Base-by-base conservation (phyloP, 305 asterid genomes). In the Fraxinus paxiana region DNA sequence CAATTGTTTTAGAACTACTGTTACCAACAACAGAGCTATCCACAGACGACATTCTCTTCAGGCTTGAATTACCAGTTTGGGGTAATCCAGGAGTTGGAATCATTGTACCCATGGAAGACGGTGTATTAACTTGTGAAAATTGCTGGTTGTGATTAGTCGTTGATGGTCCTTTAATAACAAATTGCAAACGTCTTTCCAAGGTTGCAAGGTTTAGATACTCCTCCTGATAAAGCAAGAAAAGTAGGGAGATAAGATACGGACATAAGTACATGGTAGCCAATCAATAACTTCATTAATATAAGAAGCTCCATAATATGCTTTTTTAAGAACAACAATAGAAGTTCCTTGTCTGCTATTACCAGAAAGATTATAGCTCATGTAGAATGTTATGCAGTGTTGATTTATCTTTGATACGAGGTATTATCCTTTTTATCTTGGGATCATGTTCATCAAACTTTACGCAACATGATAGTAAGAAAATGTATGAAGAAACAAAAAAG, bases 21-120 rank as follows among this genome's bases (percentile, higher is more conserved):
- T 81, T 85, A 38, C 88, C 82, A 15, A 88, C 87, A 83, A 87
- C 81, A 70, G 93, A 88, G 84, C 85, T 86, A 84, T 91, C 97
- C 84, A 88, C 79, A 71, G 93, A 84, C 38, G 97, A 85, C 69
- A 88, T 83, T 51, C 88, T 94, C 51, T 79, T 79, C 69, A 89
- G 79, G 87, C 85, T 86, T 41, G 92, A 79, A 82, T 90, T 94
- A 81, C 90, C 93, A 87, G 88, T 85, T 85, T 92, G 97, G 69
- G 91, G 88, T 86, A 92, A 88, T 46, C 99, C 98, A 79, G 99
- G 99, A 61, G 98, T 94, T 78, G 99, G 99, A 80, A 96, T 96
- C 99, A 96, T 96, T 61, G 97, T 89, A 76, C 97, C 92, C 76
- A 88, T 67, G 51, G 97, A 86, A 61, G 93, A 86, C 35, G 94